Evolutionary conservation across 2,329 filamentous ascomycete genomes (phyloP).

Genomic region (Epichloe hybrida): DNA sequence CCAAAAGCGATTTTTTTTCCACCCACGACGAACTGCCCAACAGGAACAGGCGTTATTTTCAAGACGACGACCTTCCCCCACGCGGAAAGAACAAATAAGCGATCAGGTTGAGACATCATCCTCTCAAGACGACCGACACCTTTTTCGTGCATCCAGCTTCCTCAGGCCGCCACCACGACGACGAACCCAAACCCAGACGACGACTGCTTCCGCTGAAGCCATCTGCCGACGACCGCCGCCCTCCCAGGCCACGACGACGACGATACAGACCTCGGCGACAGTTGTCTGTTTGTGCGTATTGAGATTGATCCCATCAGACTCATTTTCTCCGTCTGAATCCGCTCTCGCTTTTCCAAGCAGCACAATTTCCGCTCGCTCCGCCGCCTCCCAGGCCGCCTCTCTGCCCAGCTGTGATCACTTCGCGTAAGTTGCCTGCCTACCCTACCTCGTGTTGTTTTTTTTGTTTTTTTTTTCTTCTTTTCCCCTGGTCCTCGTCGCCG

Average conservation of each 20-base stretch:
- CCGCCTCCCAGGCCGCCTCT: conserved; percentile 9
- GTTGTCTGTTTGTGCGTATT: conserved; percentile 2
- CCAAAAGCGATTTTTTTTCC: conserved; percentile 1
- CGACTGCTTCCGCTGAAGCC: conserved; percentile 8
- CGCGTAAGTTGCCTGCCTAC: conserved; percentile 3
- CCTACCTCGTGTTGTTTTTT: conserved; percentile 3
- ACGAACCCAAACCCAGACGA: neutral
- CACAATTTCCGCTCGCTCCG: conserved; percentile 7
- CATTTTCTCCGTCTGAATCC: neutral
- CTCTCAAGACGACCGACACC: conserved; percentile 5
- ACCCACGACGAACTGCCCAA: conserved; percentile 4
- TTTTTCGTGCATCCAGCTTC: neutral
- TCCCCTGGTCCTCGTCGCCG: neutral
- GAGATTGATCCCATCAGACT: neutral
- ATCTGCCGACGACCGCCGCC: conserved; percentile 16
- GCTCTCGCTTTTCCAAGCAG: neutral
- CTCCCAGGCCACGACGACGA: conserved; percentile 20
- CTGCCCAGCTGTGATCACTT: conserved; percentile 25
- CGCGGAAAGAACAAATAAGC: neutral
- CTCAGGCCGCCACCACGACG: neutral
- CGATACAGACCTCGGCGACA: conserved; percentile 10
- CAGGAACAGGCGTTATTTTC: neutral
- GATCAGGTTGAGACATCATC: neutral
- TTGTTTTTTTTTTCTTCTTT: no score
- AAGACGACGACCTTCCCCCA: neutral